phyloP scores from a whole-genome alignment of 805 yeast genomes.

The Pichia californica region DNA sequence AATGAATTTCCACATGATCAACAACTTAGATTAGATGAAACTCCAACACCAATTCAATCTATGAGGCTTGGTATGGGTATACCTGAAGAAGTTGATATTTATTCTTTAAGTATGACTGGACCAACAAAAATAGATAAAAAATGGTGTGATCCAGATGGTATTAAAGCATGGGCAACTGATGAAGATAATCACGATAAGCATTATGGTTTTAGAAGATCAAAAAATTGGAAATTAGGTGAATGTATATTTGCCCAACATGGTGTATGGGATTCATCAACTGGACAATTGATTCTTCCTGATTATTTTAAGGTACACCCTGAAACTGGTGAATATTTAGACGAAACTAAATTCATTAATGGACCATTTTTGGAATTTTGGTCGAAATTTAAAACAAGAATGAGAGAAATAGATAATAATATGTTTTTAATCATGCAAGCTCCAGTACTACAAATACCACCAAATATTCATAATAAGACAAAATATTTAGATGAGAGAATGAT shows the following conservation, averaged over 20 bases:
- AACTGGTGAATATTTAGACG: slow-evolving; percentile 37
- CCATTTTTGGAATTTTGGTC: slow-evolving; percentile 60
- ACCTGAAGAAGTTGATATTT: slow-evolving; percentile 59
- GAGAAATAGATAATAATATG: slow-evolving; percentile 38
- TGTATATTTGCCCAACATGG: slow-evolving; percentile 81
- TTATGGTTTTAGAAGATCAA: slow-evolving; percentile 65
- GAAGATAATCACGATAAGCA: slow-evolving; percentile 47
- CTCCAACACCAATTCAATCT: slow-evolving; percentile 76
- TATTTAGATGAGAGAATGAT: slow-evolving; percentile 60
- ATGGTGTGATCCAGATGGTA: slow-evolving; percentile 60
- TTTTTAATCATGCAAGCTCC: slow-evolving; percentile 76
- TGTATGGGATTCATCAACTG: slow-evolving; percentile 55
- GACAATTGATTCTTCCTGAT: slow-evolving; percentile 39
- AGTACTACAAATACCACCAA: slow-evolving; percentile 72
- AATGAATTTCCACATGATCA: slow-evolving; percentile 50
- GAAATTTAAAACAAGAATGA: slow-evolving; percentile 41
- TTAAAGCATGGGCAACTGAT: slow-evolving; percentile 56
- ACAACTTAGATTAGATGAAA: slow-evolving; percentile 67
- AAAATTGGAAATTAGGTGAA: slow-evolving; percentile 61
- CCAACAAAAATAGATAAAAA: slow-evolving; percentile 58
- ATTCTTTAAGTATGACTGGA: slow-evolving; percentile 68
- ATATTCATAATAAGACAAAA: slow-evolving; percentile 38
- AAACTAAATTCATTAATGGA: slow-evolving; percentile 53
- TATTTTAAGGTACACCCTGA: slow-evolving; percentile 42
- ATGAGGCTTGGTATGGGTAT: slow-evolving; percentile 76